These are phyloP conservation scores for Metschnikowia kofuensis DNA, from an alignment of 805 yeast genomes.

Conservation along the genomic window DNA sequence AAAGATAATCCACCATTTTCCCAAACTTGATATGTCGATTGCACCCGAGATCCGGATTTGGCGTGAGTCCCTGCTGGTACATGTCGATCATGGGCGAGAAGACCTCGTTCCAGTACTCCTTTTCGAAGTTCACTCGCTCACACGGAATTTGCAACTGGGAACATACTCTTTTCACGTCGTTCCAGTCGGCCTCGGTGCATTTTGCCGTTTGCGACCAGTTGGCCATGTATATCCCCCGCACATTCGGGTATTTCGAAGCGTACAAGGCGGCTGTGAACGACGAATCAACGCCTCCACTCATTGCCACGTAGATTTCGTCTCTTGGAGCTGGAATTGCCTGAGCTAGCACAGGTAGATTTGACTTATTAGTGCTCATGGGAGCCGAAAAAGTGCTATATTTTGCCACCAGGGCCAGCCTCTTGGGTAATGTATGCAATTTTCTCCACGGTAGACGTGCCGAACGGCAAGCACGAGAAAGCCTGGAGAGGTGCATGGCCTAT, in stretches of 20 bases:
- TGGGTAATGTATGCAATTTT: neutral
- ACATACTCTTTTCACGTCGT: constrained; percentile 69
- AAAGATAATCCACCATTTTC: constrained; percentile 55
- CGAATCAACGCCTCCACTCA: constrained; percentile 97
- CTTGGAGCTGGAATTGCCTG: constrained; percentile 46
- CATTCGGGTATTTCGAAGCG: constrained; percentile 54
- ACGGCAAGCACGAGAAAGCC: too few species aligned
- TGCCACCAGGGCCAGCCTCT: neutral
- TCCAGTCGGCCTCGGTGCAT: constrained; percentile 89
- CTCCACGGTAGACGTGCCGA: neutral
- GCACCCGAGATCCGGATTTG: constrained; percentile 93
- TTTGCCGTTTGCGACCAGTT: constrained; percentile 74
- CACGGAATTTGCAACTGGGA: constrained; percentile 61
- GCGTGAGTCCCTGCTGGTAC: constrained; percentile 75
- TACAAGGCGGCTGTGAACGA: constrained; percentile 78
- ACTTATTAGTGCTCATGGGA: neutral
- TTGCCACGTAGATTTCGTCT: constrained; percentile 76
- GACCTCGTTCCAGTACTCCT: constrained; percentile 89
- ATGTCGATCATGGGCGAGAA: constrained; percentile 85
- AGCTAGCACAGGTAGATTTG: constrained; percentile 11
- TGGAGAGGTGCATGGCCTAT: too few species aligned
- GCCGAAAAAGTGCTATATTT: neutral
- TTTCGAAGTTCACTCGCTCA: constrained; percentile 78
- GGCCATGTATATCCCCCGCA: constrained; percentile 86
- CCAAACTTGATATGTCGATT: constrained; percentile 89